Evolutionary conservation across 202 grass and related monocot species (phyloP).

Genomic region (Hordeum pubiflorum): DNA sequence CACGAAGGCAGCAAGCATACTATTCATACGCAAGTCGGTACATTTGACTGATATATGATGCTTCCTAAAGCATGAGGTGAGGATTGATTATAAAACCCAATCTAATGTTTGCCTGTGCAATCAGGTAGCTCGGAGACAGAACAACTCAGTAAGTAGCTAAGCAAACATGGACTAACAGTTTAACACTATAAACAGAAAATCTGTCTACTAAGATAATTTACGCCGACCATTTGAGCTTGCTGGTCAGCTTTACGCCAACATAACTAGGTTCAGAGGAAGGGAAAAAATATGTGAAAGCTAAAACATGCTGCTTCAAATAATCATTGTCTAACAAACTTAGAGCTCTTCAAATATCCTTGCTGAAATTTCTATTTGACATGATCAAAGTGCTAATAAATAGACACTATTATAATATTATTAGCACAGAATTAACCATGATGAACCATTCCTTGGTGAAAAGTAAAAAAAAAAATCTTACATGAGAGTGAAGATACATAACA

Average conservation of each 20-base stretch:
- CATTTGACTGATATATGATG: not conserved
- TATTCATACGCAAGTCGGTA: not conserved
- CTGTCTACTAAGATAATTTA: not conserved
- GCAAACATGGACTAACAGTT: not conserved
- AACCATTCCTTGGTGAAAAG: not conserved
- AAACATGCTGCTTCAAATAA: constrained; percentile 1
- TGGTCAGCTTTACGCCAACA: not conserved
- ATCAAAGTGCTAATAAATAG: not conserved
- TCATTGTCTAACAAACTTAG: not conserved
- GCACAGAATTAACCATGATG: not conserved
- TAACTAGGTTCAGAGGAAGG: not conserved
- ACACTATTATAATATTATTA: not conserved
- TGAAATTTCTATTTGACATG: not conserved
- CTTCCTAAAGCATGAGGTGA: not conserved
- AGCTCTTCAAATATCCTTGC: not conserved
- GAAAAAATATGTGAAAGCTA: not conserved
- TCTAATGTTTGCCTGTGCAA: not conserved
- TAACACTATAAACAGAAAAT: not conserved
- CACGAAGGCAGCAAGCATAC: not conserved
- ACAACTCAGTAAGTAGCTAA: not conserved
- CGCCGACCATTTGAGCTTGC: not conserved
- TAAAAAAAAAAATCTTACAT: constrained; percentile 49
- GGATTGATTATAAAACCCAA: not conserved
- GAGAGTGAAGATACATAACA: constrained; percentile 85
- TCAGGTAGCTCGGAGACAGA: not conserved